Evolutionary conservation across 805 yeast species (phyloP).

Genomic region (Kodamaea kakaduensis): DNA sequence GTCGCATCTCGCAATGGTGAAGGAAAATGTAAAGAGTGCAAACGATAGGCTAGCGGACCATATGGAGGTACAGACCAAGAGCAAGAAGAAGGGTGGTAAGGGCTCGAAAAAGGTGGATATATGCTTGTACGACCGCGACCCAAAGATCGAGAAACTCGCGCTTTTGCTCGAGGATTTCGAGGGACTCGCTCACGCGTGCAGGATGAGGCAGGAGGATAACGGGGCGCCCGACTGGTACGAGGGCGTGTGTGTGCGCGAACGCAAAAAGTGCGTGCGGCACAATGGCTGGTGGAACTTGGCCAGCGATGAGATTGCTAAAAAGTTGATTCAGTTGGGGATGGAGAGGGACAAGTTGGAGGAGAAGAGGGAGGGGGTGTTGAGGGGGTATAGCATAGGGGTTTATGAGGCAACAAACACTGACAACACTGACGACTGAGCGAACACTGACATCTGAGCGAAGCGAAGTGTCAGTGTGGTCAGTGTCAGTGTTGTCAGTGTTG

Average conservation of each 20-base stretch:
- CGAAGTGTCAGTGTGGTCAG: no score
- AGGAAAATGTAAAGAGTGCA: slow-evolving; percentile 33
- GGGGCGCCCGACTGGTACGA: slow-evolving; percentile 15
- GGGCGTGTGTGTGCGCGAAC: slow-evolving; percentile 47
- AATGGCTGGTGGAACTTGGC: slow-evolving; percentile 45
- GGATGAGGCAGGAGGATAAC: slow-evolving; percentile 9
- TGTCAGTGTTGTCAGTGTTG: no score
- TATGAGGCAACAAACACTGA: no score
- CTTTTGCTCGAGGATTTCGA: background rate
- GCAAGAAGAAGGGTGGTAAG: slow-evolving; percentile 16
- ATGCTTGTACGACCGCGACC: slow-evolving; percentile 47
- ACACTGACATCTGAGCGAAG: no score
- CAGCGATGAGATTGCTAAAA: slow-evolving; percentile 29
- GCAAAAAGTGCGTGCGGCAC: slow-evolving; percentile 54
- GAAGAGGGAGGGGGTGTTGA: slow-evolving; percentile 26
- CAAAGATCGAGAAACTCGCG: background rate
- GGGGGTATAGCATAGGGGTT: slow-evolving; percentile 34
- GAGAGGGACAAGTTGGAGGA: slow-evolving; percentile 26
- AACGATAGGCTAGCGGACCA: slow-evolving; percentile 29
- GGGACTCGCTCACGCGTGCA: slow-evolving; percentile 4
- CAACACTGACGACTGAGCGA: no score
- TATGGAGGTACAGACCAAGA: slow-evolving; percentile 8
- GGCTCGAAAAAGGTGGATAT: slow-evolving; percentile 40
- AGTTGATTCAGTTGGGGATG: slow-evolving; percentile 31
- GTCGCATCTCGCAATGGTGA: slow-evolving; percentile 24